Conservation (phyloP, 208 protist species). For the Entamoeba dispar region DNA sequence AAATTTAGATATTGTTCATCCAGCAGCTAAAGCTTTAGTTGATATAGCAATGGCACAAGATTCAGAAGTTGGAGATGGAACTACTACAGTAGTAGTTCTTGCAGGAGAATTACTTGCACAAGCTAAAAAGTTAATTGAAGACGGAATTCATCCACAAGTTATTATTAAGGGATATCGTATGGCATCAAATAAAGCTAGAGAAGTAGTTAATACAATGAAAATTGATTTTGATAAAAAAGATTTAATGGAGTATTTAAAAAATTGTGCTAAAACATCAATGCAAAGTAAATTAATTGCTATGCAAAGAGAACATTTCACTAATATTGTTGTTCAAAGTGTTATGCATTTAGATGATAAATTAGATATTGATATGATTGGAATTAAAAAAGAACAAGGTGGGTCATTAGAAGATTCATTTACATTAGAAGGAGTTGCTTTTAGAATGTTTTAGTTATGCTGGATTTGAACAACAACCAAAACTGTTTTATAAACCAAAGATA, state of each 20-base stretch:
- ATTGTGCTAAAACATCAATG: constrained; percentile 87
- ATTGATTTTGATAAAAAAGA: constrained; percentile 51
- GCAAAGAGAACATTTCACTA: constrained; percentile 77
- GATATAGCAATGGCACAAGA: constrained; percentile 91
- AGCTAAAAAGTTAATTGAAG: constrained; percentile 89
- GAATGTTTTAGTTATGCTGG: constrained; percentile 98
- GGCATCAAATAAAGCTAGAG: constrained; percentile 39
- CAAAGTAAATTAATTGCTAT: constrained; percentile 95
- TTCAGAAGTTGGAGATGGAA: constrained; percentile 88
- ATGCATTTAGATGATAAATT: constrained; percentile 65
- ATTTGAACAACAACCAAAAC: constrained; percentile 92
- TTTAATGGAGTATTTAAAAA: constrained; percentile 37
- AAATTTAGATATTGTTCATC: constrained; percentile 96
- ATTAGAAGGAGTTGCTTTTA: constrained; percentile 98
- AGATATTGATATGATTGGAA: constrained; percentile 87
- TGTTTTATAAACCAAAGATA: constrained; percentile 86
- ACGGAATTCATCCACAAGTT: constrained; percentile 91
- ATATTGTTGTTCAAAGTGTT: constrained; percentile 85
- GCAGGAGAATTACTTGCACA: constrained; percentile 87
- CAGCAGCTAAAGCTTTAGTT: constrained; percentile 86
- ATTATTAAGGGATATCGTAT: constrained; percentile 78
- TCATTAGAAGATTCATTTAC: constrained; percentile 86
- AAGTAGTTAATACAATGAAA: constrained; percentile 61
- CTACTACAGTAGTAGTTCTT: constrained; percentile 95
- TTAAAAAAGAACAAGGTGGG: constrained; percentile 98